phyloP scores from a whole-genome alignment of 768 basidiomycete genomes.

The Russula compacta region DNA sequence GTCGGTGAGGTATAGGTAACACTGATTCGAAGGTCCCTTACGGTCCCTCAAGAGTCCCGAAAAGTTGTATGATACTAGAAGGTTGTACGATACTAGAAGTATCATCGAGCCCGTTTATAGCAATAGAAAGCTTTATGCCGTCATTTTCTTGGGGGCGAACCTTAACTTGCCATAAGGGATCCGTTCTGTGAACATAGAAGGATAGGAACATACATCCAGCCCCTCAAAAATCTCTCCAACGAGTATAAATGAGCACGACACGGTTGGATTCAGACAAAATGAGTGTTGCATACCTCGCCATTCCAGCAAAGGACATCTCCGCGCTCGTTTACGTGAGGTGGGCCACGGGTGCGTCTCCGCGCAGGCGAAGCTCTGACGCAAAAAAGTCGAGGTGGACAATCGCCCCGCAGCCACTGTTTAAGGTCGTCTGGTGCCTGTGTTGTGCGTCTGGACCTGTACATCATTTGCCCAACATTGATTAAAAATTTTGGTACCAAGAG shows the following conservation, averaged over 20 bases:
- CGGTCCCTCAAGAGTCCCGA: slow-evolving; percentile 73
- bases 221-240: slow-evolving; percentile 61
- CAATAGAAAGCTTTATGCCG: slow-evolving; percentile 43
- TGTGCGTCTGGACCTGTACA: slow-evolving; percentile 59
- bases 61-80: slow-evolving; percentile 39
- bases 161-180: slow-evolving; percentile 29
- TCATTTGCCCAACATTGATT: background rate
- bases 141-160: slow-evolving; percentile 60
- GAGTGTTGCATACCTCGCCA: slow-evolving; percentile 50
- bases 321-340: slow-evolving; percentile 55
- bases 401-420: slow-evolving; percentile 1
- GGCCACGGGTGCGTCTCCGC: slow-evolving; percentile 45
- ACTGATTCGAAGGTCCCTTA: slow-evolving; percentile 33
- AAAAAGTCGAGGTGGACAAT: slow-evolving; percentile 43
- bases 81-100: slow-evolving; percentile 37
- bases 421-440: slow-evolving; percentile 24
- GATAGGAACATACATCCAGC: slow-evolving; percentile 42
- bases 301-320: slow-evolving; percentile 76
- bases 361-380: slow-evolving; percentile 65
- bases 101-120: slow-evolving; percentile 22
- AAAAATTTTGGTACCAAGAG: background rate
- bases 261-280: background rate
- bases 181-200: background rate
- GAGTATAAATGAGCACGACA: background rate
- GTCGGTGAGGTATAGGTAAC: background rate